Conservation (phyloP, 345 rosid genomes). For the Salix brachista region DNA sequence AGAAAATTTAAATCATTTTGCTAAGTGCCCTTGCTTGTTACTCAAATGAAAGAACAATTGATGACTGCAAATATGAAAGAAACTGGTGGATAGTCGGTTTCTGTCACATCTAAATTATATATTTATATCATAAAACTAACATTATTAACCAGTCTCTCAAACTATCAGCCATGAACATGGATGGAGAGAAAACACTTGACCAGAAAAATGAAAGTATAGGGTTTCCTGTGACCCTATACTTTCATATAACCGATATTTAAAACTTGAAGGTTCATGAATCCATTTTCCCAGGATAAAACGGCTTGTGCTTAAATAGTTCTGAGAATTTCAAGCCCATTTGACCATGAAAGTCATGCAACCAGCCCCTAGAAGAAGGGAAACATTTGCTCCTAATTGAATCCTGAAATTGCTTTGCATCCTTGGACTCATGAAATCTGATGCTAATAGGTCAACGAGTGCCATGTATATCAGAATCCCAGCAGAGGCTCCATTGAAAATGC, state of each 20-base stretch:
- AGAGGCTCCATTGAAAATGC: slow-evolving; percentile 57
- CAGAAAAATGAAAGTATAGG: too few species aligned
- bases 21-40: background rate
- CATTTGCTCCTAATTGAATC: slow-evolving; percentile 52
- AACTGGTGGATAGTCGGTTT: background rate
- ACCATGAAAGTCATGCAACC: slow-evolving; percentile 64
- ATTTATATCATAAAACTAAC: background rate
- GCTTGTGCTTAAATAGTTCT: background rate
- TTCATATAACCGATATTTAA: too few species aligned
- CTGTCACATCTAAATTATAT: background rate
- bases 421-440: slow-evolving; percentile 61
- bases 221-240: too few species aligned
- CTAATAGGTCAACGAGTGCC: slow-evolving; percentile 84
- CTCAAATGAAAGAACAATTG: background rate
- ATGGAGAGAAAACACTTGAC: too few species aligned
- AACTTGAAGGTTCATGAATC: too few species aligned
- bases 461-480: slow-evolving; percentile 71
- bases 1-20: background rate
- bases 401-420: slow-evolving; percentile 45
- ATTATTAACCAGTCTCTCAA: too few species aligned
- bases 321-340: slow-evolving; percentile 51
- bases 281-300: background rate
- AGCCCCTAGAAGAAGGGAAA: slow-evolving; percentile 55
- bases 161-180: too few species aligned
- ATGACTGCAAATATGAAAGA: background rate